Base-by-base conservation (phyloP, 2,329 filamentous ascomycete genomes). In the Claviceps sp. region DNA sequence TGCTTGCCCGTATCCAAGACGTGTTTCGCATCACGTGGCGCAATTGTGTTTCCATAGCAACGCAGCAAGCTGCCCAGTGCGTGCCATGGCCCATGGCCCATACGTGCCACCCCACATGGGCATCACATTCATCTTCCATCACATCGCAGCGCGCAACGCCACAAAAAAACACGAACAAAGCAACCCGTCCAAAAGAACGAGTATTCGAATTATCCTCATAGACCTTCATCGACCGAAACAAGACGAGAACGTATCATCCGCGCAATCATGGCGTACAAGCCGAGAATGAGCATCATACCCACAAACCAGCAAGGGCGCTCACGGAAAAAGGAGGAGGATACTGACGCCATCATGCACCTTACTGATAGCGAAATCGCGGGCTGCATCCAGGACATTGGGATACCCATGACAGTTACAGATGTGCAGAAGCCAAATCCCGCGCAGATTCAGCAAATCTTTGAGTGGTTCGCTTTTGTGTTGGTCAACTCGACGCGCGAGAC, bases 321-420 rank as follows among this genome's bases (percentile, higher is more conserved):
- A 53, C 74, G 77, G 60, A 79, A 78, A 62, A 80, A 79, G 63
- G 77, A 79, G 57, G 77, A 81, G 36, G 74, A 79, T 52, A 73
- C 76, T 50, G 76, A 80, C 62, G 75, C 77, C 51, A 76, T 79
- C 60, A 80, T 81, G 72, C 73, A 75, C 51, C 72, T 82, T 52
- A 73, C 78, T 7, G 81, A 82, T 66, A 76, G 75, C 62, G 93
- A 98, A 67, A 96, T 98, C 55, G 91, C 91, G 60, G 89, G 87
- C 65, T 98, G 93, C 69, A 96, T 98, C 72, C 93, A 85, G 62
- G 93, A 97, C 67, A 95, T 97, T 62, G 91, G 91, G 54, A 90
- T 97, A 61, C 83, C 81, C 30, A 96, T 97, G 68, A 86, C 81
- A 38, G 75, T 90, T 18, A 80, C 85, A 55, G 91, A 98, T 69